These are phyloP conservation scores for Sclerotiophoma versabilis DNA, from an alignment of 2,329 filamentous ascomycete species.

Conservation along the genomic window DNA sequence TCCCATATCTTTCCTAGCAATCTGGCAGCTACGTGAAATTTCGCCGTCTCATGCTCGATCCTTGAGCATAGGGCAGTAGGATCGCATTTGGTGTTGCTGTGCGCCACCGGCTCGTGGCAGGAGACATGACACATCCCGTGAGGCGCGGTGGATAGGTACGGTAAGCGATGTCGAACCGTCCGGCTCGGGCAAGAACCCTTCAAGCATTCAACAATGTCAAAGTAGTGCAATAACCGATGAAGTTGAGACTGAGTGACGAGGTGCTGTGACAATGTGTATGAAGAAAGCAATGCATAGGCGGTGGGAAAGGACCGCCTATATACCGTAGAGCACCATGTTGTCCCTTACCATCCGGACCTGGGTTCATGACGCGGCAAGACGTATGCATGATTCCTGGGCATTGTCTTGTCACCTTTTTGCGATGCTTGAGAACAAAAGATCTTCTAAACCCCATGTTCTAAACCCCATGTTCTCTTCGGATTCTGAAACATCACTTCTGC, in stretches of 20 bases:
- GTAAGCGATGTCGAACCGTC: background rate
- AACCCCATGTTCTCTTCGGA: background rate
- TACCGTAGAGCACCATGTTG: constrained; percentile 17
- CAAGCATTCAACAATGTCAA: background rate
- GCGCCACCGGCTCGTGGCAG: background rate
- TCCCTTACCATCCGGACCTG: background rate
- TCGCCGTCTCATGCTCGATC: background rate
- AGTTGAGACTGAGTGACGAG: no score
- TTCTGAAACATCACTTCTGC: background rate
- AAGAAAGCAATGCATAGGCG: background rate
- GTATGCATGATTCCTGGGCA: constrained; percentile 10
- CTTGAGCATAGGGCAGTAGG: background rate
- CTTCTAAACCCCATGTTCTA: no score
- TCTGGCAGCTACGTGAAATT: background rate
- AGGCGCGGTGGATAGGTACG: background rate
- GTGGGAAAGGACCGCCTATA: constrained; percentile 2
- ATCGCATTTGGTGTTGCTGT: background rate
- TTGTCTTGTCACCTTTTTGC: background rate
- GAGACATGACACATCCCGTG: background rate
- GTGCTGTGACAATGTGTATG: no score
- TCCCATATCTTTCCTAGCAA: background rate
- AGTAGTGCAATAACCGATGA: no score
- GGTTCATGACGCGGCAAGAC: background rate
- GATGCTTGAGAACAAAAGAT: background rate
- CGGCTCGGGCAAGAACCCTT: background rate